Base-by-base conservation (phyloP, 2,329 filamentous ascomycete genomes). In the Bipolaris victoriae region DNA sequence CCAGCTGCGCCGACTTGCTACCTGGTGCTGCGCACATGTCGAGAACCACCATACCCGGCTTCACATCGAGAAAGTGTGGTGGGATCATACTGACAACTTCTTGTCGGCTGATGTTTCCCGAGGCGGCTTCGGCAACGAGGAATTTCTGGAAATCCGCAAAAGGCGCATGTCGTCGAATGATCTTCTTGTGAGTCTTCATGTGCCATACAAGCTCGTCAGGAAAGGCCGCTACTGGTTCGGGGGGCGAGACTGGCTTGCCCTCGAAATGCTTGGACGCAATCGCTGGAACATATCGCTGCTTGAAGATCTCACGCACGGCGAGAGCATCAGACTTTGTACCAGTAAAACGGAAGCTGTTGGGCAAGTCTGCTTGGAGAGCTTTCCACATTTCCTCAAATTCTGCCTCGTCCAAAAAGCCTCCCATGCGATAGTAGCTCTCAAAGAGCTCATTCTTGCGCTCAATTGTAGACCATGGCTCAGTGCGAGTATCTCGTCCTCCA, bases 1-100 rank as follows among this genome's bases (percentile, higher is more conserved):
- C 86, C 55, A 99, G 80, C 81, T 99, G 95, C 3, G 92, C 91
- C 11, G 95, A 93, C 83, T 99, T 99, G 82, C 94, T 98, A 58
- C 95, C 95, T 1, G 95, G 95, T 0, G 95, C 95, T 58, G 95
- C 95, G 78, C 95, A 99, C 81, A 99, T 88, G 77, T 99, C 95
- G 67, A 99, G 81, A 9, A 97, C 93, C 1, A 89, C 90, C 89
- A 97, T 96, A 51, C 93, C 91, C 4, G 95, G 93, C 67, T 87
- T 87, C 49, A 98, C 84, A 71, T 98, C 93, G 82, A 99, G 90
- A 68, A 98, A 83, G 67, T 98, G 84, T 24, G 95, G 95, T 24
- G 95, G 95, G 62, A 99, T 98, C 95, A 99, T 99, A 81, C 92
- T 97, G 71, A 99, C 95, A 43, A 97, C 90, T 80, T 99, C 95